Percentiles rank a stretch among this genome's conserved stretches.
Conservation (phyloP, 2,329 filamentous ascomycete species). For the Plectosphaerella cucumerina region DNA sequence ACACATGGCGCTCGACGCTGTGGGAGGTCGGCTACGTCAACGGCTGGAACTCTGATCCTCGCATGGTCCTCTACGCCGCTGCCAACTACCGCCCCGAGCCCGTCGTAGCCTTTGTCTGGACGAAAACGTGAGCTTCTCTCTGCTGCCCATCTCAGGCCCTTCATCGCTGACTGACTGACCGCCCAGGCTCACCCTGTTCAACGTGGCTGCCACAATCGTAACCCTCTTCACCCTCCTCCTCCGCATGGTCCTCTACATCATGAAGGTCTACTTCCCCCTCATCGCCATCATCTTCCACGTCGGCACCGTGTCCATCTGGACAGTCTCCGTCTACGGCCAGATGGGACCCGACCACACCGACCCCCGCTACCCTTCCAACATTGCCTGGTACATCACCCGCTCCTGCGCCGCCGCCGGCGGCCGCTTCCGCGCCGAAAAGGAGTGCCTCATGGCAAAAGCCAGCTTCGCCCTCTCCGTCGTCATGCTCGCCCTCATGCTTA, state of each 20-base stretch:
- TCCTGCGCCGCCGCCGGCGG: conserved; percentile 59
- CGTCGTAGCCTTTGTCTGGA: conserved; percentile 67
- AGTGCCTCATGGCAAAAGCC: conserved; percentile 65
- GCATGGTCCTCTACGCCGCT: conserved; percentile 65
- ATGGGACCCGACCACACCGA: conserved; percentile 71
- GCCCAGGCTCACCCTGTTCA: conserved; percentile 68
- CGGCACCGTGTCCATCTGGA: conserved; percentile 57
- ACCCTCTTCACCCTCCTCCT: conserved; percentile 71
- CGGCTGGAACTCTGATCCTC: conserved; percentile 71
- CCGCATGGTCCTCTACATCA: conserved; percentile 65
- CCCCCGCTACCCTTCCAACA: conserved; percentile 52
- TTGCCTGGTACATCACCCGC: conserved; percentile 72
- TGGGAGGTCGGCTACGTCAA: conserved; percentile 70
- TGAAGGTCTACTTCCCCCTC: conserved; percentile 67
- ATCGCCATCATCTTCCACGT: conserved; percentile 56
- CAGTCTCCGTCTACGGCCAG: conserved; percentile 65
- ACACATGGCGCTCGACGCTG: conserved; percentile 66
- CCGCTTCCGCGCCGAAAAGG: conserved; percentile 46
- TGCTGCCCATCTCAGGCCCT: conserved; percentile 2
- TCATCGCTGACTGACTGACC: conserved; percentile 4
- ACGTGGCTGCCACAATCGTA: conserved; percentile 71
- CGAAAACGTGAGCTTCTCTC: conserved; percentile 52
- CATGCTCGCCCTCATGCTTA: conserved; percentile 60
- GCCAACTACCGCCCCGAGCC: conserved; percentile 65
- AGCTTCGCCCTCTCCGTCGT: conserved; percentile 60